A percentile compares a stretch with the other conserved stretches of the same genome.
Conservation (phyloP, 1,284 basidiomycete species). For the Agroathelia rolfsii region DNA sequence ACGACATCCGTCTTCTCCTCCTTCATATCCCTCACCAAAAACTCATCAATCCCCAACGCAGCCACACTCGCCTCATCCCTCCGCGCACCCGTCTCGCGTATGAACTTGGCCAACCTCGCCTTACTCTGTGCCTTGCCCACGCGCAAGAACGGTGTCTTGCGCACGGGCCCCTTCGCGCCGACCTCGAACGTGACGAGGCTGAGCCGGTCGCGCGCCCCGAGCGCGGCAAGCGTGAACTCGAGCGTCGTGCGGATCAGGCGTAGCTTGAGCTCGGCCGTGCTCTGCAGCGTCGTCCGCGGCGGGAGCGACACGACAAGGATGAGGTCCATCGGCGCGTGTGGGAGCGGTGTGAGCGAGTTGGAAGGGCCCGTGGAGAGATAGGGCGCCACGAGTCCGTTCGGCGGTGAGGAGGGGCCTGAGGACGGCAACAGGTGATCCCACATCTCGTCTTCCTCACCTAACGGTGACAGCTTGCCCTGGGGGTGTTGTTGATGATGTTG, state of each 20-base stretch:
- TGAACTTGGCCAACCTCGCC: slow-evolving; percentile 62
- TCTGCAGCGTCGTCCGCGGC: slow-evolving; percentile 56
- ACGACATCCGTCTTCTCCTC: slow-evolving; percentile 95
- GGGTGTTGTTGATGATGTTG: slow-evolving; percentile 24
- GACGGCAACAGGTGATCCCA: too few relatives aligned
- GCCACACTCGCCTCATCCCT: slow-evolving; percentile 26
- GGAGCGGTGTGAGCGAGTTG: slow-evolving; percentile 68
- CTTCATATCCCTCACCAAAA: slow-evolving; percentile 64
- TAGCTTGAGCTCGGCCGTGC: slow-evolving; percentile 73
- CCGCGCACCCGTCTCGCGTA: slow-evolving; percentile 55
- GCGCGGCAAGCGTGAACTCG: slow-evolving; percentile 72
- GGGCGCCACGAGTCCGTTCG: slow-evolving; percentile 57
- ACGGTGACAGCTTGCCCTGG: slow-evolving; percentile 46
- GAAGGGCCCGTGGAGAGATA: slow-evolving; percentile 67
- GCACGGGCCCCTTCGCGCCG: slow-evolving; percentile 65
- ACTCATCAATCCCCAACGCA: slow-evolving; percentile 46
- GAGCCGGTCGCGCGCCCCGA: slow-evolving; percentile 70
- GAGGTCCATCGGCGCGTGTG: slow-evolving; percentile 84
- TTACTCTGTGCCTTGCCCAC: slow-evolving; percentile 63
- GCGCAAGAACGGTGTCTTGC: slow-evolving; percentile 83
- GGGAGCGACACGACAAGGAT: slow-evolving; percentile 89
- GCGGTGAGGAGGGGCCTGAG: slow-evolving; percentile 37
- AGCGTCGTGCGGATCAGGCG: slow-evolving; percentile 79
- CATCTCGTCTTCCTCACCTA: slow-evolving; percentile 63
- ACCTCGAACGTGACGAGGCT: slow-evolving; percentile 86